phyloP scores from a whole-genome alignment of 495 filamentous ascomycete genomes.

The Saxispiralis lemnorum region DNA sequence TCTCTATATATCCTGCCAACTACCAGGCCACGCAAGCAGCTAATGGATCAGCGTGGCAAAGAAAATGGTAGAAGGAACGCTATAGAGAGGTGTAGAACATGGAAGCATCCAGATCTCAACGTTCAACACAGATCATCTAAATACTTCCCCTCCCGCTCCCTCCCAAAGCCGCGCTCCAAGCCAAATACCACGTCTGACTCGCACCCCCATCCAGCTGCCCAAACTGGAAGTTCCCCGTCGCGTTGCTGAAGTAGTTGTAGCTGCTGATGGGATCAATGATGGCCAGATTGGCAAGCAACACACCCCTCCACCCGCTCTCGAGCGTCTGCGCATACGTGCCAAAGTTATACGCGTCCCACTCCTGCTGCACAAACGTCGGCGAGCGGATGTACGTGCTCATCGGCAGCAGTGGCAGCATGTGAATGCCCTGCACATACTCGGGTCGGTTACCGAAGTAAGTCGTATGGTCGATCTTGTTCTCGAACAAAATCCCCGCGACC shows the following conservation, averaged over 20 bases:
- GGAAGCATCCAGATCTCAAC: too few species aligned
- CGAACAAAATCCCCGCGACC: conserved; percentile 83
- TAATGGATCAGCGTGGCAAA: too few species aligned
- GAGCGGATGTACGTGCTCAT: conserved; percentile 48
- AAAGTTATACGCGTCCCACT: conserved; percentile 57
- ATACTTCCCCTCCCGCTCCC: not conserved
- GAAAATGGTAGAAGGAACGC: too few species aligned
- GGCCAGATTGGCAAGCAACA: conserved; percentile 68
- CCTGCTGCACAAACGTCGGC: conserved; percentile 54
- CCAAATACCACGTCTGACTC: conserved; percentile 76
- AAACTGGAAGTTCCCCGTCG: conserved; percentile 39
- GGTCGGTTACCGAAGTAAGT: conserved; percentile 75
- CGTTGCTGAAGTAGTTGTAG: conserved; percentile 55
- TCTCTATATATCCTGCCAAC: too few species aligned
- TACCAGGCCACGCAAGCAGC: too few species aligned
- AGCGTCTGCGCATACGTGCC: conserved; percentile 39
- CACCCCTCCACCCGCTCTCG: conserved; percentile 29
- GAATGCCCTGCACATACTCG: conserved; percentile 83
- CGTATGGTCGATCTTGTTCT: conserved; percentile 90
- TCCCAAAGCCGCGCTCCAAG: conserved; percentile 46
- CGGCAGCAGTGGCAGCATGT: conserved; percentile 84
- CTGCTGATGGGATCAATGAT: conserved; percentile 51
- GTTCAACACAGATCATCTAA: not conserved
- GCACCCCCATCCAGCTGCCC: conserved; percentile 72
- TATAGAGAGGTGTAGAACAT: too few species aligned